Conservation (phyloP, 331 rosid genomes). For the Malus hybrid region DNA sequence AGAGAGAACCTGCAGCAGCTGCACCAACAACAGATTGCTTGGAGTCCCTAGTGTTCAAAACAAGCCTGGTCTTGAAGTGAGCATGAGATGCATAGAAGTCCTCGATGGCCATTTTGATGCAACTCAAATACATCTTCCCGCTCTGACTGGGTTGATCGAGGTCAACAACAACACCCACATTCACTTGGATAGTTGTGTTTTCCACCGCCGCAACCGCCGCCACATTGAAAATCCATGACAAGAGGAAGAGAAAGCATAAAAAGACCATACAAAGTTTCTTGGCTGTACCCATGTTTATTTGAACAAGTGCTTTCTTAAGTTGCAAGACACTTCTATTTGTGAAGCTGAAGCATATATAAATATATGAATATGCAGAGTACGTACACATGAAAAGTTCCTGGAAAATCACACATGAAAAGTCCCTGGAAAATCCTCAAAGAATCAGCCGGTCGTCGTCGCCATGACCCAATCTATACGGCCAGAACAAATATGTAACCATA, state of each 20-base stretch:
- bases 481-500: neutral
- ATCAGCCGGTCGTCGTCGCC: neutral
- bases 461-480: neutral
- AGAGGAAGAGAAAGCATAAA: neutral
- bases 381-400: too few relatives aligned
- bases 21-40: slow-evolving; percentile 26
- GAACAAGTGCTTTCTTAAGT: neutral
- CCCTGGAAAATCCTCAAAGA: neutral
- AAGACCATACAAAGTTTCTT: too few relatives aligned
- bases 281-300: neutral
- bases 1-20: slow-evolving; percentile 29
- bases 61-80: slow-evolving; percentile 34
- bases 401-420: neutral
- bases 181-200: slow-evolving; percentile 2
- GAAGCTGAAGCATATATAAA: too few relatives aligned
- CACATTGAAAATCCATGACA: neutral
- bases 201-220: neutral
- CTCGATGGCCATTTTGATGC: slow-evolving; percentile 40
- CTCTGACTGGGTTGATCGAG: neutral
- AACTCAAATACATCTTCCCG: slow-evolving; percentile 37
- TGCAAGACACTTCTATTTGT: neutral
- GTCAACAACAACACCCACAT: slow-evolving; percentile 38
- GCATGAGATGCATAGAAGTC: slow-evolving; percentile 37
- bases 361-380: too few relatives aligned
- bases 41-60: slow-evolving; percentile 21